phyloP scores from a whole-genome alignment of 208 protist genomes.

The Crithidia sp. region DNA sequence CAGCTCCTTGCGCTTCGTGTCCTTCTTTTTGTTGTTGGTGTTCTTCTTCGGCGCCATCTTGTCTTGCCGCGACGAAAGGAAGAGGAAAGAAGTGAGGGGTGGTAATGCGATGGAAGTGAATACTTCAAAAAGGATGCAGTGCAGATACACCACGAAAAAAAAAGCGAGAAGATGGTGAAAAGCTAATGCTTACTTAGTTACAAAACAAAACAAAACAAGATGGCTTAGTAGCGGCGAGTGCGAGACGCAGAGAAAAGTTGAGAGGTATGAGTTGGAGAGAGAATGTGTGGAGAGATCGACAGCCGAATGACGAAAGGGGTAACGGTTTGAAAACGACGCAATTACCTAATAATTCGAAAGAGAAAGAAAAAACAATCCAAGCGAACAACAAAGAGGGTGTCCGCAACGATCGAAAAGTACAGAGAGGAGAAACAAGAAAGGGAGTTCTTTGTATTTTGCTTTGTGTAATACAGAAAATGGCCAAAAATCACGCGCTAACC shows the following conservation, averaged over 20 bases:
- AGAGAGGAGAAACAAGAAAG: too few species aligned
- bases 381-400: not conserved
- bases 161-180: not conserved
- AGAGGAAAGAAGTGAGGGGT: not conserved
- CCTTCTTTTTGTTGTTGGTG: constrained; percentile 43
- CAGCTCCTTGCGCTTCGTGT: constrained; percentile 60
- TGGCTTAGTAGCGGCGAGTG: not conserved
- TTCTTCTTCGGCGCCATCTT: constrained; percentile 72
- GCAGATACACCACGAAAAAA: too few species aligned
- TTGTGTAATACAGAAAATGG: too few species aligned
- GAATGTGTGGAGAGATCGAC: too few species aligned
- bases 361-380: constrained; percentile 4
- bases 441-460: too few species aligned
- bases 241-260: too few species aligned
- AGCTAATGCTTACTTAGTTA: not conserved
- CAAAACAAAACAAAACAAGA: too few species aligned
- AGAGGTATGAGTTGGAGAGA: too few species aligned
- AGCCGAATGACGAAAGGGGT: too few species aligned
- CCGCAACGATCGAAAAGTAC: not conserved
- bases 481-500: too few species aligned
- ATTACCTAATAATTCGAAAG: not conserved
- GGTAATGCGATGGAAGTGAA: too few species aligned
- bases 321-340: not conserved
- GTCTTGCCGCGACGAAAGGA: not conserved
- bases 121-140: too few species aligned